Evolutionary conservation across 1,139 yeast genomes (phyloP).

Genomic region (Hemisphaericaspora xylofermentans): DNA sequence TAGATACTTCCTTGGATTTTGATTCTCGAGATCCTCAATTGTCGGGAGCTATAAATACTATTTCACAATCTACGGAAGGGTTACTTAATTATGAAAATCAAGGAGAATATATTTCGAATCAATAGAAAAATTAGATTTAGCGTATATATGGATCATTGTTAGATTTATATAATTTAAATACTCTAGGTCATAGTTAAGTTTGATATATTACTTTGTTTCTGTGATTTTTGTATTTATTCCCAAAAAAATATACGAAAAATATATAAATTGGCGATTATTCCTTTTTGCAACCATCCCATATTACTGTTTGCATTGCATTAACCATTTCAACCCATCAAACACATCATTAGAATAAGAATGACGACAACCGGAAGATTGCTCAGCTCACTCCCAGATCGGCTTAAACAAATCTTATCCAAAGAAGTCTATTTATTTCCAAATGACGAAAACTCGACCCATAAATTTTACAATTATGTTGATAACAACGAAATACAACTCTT

Average conservation of each 20-base stretch:
- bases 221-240: too few species aligned
- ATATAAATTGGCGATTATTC: too few species aligned
- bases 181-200: not conserved
- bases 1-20: slow-evolving; percentile 18
- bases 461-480: slow-evolving; percentile 11
- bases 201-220: too few species aligned
- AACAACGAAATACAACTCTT: slow-evolving; percentile 9
- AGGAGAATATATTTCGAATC: slow-evolving; percentile 15
- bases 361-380: too few species aligned
- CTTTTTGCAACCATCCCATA: too few species aligned
- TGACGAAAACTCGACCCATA: slow-evolving; percentile 12
- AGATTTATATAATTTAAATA: not conserved
- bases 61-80: slow-evolving; percentile 8
- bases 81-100: slow-evolving; percentile 15
- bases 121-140: not conserved
- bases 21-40: slow-evolving; percentile 11
- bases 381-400: not conserved
- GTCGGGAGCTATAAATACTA: not conserved
- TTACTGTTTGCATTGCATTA: too few species aligned
- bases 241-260: too few species aligned
- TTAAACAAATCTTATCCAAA: slow-evolving; percentile 3
- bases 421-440: slow-evolving; percentile 12
- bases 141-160: not conserved
- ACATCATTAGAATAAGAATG: too few species aligned
- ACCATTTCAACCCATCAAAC: too few species aligned